Percentiles rank a stretch among this genome's conserved stretches.
phyloP scores from a whole-genome alignment of 2,329 filamentous ascomycete genomes.

The Epichloe uncinata region DNA sequence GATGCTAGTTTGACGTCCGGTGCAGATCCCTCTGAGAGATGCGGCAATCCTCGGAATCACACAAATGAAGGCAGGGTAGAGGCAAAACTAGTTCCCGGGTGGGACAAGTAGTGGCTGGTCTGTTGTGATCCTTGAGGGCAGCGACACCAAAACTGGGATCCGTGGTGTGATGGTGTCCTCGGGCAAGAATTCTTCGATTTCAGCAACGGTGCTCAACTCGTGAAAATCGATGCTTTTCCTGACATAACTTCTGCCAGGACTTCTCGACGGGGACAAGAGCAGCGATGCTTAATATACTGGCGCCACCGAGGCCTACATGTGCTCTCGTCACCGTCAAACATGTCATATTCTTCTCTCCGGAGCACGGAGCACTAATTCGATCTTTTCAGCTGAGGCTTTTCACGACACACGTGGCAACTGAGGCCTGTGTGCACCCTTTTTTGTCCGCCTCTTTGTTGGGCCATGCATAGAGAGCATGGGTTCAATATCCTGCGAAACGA shows the following conservation, averaged over 20 bases:
- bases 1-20: neutral
- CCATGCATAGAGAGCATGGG: neutral
- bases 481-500: neutral
- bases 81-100: neutral
- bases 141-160: neutral
- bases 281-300: neutral
- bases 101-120: conserved; percentile 4
- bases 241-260: neutral
- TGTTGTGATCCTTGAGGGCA: conserved; percentile 1
- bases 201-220: neutral
- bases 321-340: neutral
- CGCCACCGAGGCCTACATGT: neutral
- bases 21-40: neutral
- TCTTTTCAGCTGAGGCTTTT: neutral
- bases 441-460: neutral
- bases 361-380: too few species aligned
- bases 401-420: conserved; percentile 5
- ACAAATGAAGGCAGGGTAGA: neutral
- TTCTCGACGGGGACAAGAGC: neutral
- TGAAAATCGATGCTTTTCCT: neutral
- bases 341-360: neutral
- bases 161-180: conserved; percentile 1
- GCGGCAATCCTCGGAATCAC: conserved; percentile 3
- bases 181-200: neutral
- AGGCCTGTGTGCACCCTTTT: neutral